phyloP scores from a whole-genome alignment of 148 eudicot genomes.

The Polygonum maritimum region DNA sequence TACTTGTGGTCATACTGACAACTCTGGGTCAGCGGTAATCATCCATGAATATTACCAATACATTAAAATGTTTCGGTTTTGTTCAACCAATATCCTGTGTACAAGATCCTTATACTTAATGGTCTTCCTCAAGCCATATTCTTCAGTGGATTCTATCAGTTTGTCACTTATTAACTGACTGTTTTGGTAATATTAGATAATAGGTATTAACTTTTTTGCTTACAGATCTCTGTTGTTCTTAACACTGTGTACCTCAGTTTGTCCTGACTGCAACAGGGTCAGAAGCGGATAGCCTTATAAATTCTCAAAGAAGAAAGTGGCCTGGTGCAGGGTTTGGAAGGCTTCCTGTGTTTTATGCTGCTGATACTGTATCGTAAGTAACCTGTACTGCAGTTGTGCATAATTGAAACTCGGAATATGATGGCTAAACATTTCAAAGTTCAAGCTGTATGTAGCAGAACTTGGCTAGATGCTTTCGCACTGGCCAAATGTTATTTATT shows the following conservation, averaged over 20 bases:
- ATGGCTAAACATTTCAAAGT: background rate
- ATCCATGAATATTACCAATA: too few relatives aligned
- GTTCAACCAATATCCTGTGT: too few relatives aligned
- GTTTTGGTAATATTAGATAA: background rate
- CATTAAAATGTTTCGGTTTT: too few relatives aligned
- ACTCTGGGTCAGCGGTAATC: background rate
- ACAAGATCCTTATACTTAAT: too few relatives aligned
- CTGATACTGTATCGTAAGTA: conserved; percentile 76
- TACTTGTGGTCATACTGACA: background rate
- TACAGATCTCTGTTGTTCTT: background rate
- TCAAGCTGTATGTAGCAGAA: background rate
- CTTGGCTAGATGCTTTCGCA: background rate
- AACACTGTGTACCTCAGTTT: conserved; percentile 37
- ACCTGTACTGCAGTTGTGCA: background rate
- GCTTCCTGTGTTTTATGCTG: conserved; percentile 75
- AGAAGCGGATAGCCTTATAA: conserved; percentile 60
- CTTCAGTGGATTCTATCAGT: background rate
- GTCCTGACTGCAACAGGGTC: conserved; percentile 90
- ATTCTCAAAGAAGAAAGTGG: conserved; percentile 67
- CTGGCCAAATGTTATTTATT: background rate
- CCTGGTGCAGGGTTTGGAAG: conserved; percentile 62
- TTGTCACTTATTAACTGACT: background rate
- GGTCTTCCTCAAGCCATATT: too few relatives aligned
- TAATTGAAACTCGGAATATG: background rate
- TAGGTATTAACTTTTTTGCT: background rate